Percentiles rank a stretch among this genome's conserved stretches.
Evolutionary conservation across 2,329 filamentous ascomycete genomes (phyloP).

Genomic region (Colletotrichum noveboracense): DNA sequence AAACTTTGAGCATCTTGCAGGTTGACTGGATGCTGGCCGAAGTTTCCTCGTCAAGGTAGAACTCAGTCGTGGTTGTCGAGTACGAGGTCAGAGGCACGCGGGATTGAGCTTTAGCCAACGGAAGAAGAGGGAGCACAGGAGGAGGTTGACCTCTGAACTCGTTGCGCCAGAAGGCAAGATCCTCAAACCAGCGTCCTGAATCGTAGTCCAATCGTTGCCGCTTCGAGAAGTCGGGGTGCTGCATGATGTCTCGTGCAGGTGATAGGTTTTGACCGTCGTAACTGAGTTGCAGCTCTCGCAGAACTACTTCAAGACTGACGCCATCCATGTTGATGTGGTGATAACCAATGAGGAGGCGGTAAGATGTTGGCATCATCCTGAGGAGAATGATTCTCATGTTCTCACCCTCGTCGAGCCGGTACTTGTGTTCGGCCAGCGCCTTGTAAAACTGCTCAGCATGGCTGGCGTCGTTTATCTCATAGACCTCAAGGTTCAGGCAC

Average conservation of each 20-base stretch:
- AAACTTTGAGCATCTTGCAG: neutral
- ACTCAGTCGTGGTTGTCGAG: neutral
- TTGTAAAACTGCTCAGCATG: neutral
- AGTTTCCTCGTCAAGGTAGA: neutral
- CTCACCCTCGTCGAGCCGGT: neutral
- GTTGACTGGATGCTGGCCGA: neutral
- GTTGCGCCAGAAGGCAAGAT: neutral
- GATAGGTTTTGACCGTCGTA: neutral
- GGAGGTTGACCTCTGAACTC: neutral
- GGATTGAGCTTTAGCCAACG: neutral
- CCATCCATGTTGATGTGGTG: neutral
- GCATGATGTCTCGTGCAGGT: neutral
- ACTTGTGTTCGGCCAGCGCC: neutral
- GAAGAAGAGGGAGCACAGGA: neutral
- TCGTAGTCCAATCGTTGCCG: neutral
- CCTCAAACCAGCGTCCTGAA: neutral
- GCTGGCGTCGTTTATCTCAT: neutral
- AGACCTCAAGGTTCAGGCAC: neutral
- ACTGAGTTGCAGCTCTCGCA: neutral
- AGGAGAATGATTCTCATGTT: neutral
- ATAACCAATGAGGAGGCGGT: neutral
- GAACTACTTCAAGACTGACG: neutral
- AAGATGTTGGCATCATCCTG: neutral
- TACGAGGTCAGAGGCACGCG: neutral
- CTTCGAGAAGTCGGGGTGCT: neutral